Conservation (phyloP, 371 early-diverging fungal species). For the Nosema muscidifuracis region DNA sequence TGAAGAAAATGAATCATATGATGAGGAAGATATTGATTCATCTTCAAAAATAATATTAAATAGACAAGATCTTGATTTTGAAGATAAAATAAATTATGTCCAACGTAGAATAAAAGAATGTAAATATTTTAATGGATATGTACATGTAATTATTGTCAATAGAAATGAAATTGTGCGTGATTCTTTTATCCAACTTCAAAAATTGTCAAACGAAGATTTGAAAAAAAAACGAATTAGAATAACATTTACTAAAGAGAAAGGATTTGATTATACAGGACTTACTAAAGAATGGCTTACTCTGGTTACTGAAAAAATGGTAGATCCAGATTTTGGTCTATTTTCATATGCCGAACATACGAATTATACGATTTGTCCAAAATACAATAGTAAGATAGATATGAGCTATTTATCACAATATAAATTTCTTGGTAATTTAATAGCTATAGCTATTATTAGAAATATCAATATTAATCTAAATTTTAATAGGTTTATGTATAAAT, state of each 20-base stretch:
- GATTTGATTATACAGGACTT: neutral
- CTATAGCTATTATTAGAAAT: neutral
- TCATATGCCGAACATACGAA: neutral
- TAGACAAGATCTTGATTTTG: too few relatives aligned
- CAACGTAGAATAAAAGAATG: too few relatives aligned
- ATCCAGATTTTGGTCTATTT: neutral
- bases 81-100: too few relatives aligned
- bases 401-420: neutral
- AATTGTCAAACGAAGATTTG: too few relatives aligned
- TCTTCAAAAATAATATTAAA: too few relatives aligned
- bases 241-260: neutral
- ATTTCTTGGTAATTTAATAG: neutral
- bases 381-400: neutral
- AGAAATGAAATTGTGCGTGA: too few relatives aligned
- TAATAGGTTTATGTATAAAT: constrained; percentile 64
- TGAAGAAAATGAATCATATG: too few relatives aligned
- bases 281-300: neutral
- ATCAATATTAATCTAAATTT: neutral
- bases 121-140: too few relatives aligned
- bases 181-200: too few relatives aligned
- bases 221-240: too few relatives aligned
- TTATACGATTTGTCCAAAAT: neutral
- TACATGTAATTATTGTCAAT: too few relatives aligned
- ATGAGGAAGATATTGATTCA: too few relatives aligned
- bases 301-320: neutral